phyloP scores from a whole-genome alignment of 495 filamentous ascomycete genomes.

The Aspergillus biplanus region DNA sequence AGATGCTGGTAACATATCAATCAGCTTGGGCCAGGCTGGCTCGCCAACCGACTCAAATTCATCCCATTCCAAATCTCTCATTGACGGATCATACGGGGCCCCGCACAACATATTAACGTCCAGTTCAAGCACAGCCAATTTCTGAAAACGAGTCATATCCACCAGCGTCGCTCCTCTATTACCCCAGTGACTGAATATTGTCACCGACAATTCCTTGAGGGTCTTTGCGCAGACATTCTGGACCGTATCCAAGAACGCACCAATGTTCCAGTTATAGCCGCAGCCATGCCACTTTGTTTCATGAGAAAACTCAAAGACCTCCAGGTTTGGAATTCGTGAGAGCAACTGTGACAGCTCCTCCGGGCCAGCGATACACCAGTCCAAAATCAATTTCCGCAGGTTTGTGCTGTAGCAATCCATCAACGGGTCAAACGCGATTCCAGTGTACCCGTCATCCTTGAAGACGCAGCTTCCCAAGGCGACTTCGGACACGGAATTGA shows the following conservation, averaged over 20 bases:
- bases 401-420: conserved; percentile 7
- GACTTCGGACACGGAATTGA: conserved; percentile 15
- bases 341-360: conserved; percentile 16
- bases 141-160: conserved; percentile 14
- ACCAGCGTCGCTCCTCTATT: conserved; percentile 1
- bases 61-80: conserved; percentile 7
- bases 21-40: conserved; percentile 9
- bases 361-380: conserved; percentile 1
- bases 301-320: conserved; percentile 18
- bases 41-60: not conserved
- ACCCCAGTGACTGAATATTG: not conserved
- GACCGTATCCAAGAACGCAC: conserved; percentile 7
- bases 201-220: conserved; percentile 9
- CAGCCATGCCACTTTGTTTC: conserved; percentile 22
- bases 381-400: conserved; percentile 6
- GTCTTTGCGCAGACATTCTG: conserved; percentile 6
- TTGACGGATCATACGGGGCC: conserved; percentile 9
- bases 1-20: conserved; percentile 12
- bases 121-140: conserved; percentile 12
- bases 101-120: conserved; percentile 11
- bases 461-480: conserved; percentile 13
- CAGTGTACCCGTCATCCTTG: conserved; percentile 16
- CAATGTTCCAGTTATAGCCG: conserved; percentile 15
- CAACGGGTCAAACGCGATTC: conserved; percentile 8
- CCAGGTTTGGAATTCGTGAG: conserved; percentile 19